Evolutionary conservation across 352 stramenopile genomes (phyloP).

Genomic region (Pythium graminicola): DNA sequence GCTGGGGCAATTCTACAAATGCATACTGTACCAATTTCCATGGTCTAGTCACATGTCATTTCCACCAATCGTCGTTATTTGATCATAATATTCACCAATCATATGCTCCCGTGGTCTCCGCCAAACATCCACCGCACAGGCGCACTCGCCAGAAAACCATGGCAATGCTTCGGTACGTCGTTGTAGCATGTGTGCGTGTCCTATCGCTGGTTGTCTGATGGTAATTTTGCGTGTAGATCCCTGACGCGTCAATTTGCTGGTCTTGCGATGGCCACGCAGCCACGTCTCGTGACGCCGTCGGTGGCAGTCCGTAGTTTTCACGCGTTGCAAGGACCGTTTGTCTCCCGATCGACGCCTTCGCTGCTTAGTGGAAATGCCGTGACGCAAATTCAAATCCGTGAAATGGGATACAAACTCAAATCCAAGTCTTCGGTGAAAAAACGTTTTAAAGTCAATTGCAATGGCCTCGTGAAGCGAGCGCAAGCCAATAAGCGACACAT

Average conservation of each 20-base stretch:
- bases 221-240: too few species aligned
- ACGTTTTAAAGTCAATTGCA: conserved; percentile 77
- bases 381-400: conserved; percentile 45
- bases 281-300: conserved; percentile 18
- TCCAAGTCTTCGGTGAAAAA: conserved; percentile 79
- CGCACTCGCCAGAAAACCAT: conserved; percentile 11
- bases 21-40: not conserved
- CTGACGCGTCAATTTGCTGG: conserved; percentile 48
- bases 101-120: conserved; percentile 15
- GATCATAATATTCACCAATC: conserved; percentile 25
- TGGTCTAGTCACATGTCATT: too few species aligned
- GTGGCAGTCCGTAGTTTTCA: conserved; percentile 7
- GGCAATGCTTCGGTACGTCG: conserved; percentile 20
- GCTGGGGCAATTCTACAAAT: not conserved
- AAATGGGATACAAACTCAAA: conserved; percentile 81
- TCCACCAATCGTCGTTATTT: too few species aligned
- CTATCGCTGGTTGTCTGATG: too few species aligned
- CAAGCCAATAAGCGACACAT: conserved; percentile 83
- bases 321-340: too few species aligned
- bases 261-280: conserved; percentile 32
- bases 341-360: conserved; percentile 21
- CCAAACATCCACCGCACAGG: conserved; percentile 9
- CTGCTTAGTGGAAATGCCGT: conserved; percentile 27
- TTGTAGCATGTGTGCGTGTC: too few species aligned
- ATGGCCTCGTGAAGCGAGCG: conserved; percentile 70